Conservation (phyloP, 441 rosid species). For the Kokia cookei region DNA sequence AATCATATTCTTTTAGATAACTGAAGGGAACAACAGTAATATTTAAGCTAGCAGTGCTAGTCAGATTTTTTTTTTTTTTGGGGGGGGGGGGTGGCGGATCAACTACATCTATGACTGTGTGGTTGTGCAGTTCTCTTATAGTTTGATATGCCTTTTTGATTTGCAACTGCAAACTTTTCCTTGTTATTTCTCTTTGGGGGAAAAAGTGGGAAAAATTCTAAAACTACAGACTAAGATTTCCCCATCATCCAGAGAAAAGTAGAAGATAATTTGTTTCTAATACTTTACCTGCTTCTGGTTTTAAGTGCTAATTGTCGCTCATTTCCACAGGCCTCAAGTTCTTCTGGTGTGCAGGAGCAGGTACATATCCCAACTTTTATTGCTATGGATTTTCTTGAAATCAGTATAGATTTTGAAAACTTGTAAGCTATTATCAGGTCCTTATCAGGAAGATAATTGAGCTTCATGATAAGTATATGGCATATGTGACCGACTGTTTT, state of each 20-base stretch:
- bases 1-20: background rate
- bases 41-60: background rate
- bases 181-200: background rate
- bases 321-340: conserved; percentile 46
- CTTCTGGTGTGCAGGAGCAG: conserved; percentile 64
- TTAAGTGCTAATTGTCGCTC: conserved; percentile 8
- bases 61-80: background rate
- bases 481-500: conserved; percentile 70
- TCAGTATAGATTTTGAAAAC: background rate
- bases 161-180: background rate
- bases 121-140: background rate
- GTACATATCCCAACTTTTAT: conserved; percentile 26
- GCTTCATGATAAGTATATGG: conserved; percentile 85
- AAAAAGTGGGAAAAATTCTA: background rate
- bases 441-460: conserved; percentile 81
- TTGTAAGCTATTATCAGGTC: conserved; percentile 42
- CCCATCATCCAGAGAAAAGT: background rate
- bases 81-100: too few species aligned
- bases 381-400: background rate
- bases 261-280: background rate
- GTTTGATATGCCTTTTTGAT: background rate
- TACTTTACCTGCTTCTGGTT: background rate
- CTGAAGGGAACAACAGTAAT: background rate
- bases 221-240: background rate
- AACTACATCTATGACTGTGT: background rate